Conservation (phyloP, 2,329 filamentous ascomycete species). For the Plenodomus tracheiphilus region DNA sequence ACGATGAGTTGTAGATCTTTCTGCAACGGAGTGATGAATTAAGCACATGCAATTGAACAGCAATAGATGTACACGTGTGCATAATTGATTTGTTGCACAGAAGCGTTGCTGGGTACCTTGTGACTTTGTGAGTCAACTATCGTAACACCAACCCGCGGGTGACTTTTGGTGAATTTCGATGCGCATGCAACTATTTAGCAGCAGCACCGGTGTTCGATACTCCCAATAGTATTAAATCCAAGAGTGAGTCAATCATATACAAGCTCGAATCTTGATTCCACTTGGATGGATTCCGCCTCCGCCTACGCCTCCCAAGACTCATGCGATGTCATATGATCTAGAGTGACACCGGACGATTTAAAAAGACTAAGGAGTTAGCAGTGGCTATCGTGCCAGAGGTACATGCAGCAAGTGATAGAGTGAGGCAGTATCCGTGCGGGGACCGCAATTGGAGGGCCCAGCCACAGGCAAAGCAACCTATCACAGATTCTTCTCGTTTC, state of each 20-base stretch:
- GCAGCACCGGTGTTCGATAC: too few species aligned
- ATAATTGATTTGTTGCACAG: neutral
- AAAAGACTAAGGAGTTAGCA: neutral
- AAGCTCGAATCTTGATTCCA: neutral
- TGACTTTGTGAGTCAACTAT: neutral
- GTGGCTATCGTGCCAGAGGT: neutral
- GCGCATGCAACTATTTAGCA: too few species aligned
- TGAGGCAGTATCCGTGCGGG: neutral
- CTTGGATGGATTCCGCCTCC: neutral
- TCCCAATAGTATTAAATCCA: neutral
- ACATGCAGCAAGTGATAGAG: neutral
- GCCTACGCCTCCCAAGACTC: neutral
- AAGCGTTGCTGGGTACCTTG: neutral
- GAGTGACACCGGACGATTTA: neutral
- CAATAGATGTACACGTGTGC: neutral
- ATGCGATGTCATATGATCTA: neutral
- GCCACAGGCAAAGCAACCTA: neutral
- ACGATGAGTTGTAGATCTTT: constrained; percentile 23
- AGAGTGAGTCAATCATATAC: neutral
- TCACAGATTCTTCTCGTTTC: neutral
- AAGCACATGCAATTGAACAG: neutral
- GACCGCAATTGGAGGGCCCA: neutral
- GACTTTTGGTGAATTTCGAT: neutral
- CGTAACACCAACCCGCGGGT: neutral
- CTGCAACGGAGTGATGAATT: neutral